Evolutionary conservation across 495 filamentous ascomycete species (phyloP), one percentile per base, ranked within the genome.

Genomic region (Friedmanniomyces endolithicus): DNA sequence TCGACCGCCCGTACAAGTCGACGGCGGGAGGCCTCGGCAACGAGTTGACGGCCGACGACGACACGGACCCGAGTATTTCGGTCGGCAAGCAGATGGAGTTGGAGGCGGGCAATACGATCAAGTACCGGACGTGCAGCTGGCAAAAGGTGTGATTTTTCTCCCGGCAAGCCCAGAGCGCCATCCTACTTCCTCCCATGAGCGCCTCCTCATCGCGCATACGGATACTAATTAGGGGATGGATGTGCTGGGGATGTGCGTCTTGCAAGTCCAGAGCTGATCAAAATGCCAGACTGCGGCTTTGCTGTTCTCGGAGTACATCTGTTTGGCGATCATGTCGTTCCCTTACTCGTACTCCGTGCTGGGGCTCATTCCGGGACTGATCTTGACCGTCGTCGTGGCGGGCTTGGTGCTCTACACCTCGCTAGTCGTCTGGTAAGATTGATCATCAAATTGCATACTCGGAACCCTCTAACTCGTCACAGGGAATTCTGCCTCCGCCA

Each of bases 311-410:
- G 88, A 94, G 69, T 94, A 94, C 62, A 94, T 94, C 49, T 94
- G 87, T 70, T 68, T 94, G 73, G 87, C 88, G 35, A 94, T 94
- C 63, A 94, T 94, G 88, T 90, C 85, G 20, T 94, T 94, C 64
- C 88, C 88, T 0, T 92, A 83, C 74, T 90, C 87, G 0, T 94
- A 94, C 70, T 87, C 87, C 8, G 72, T 88, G 34, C 76, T 94
- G 20, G 88, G 88, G 11, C 75, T 94, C 24, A 86, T 92, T n/a
- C 88, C 88, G 0, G 87, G 87, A 40, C 65, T 94, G 56, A 90
- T 94, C 56, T 63, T 92, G 60, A 94, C 88, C 0, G 74, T 87
- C 2, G 78, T 88, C 25, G 77, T 87, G 49, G 86, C 88, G 8
- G 75, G 63, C 17, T 63, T 86, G 20, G 88, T 94, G 9, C 69